phyloP scores from a whole-genome alignment of 2,329 filamentous ascomycete species.

The Moelleriella libera region DNA sequence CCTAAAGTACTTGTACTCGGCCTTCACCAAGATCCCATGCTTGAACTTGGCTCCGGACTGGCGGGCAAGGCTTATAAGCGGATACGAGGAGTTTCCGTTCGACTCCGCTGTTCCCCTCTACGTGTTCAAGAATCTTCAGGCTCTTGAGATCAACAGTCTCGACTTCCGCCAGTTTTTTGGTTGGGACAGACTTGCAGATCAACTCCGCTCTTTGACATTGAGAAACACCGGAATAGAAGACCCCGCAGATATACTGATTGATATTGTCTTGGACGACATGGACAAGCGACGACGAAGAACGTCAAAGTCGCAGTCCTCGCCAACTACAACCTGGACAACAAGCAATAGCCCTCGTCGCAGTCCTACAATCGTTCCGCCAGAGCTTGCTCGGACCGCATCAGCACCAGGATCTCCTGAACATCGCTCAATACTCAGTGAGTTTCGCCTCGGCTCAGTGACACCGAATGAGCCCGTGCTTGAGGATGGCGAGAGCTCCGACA shows the following conservation, averaged over 20 bases:
- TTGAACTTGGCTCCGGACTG: slow-evolving; percentile 84
- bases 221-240: slow-evolving; percentile 83
- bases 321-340: slow-evolving; percentile 54
- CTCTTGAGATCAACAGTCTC: slow-evolving; percentile 85
- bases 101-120: slow-evolving; percentile 94
- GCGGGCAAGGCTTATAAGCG: slow-evolving; percentile 75
- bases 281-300: slow-evolving; percentile 81
- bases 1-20: slow-evolving; percentile 91
- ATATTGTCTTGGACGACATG: slow-evolving; percentile 93
- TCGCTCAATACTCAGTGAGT: slow-evolving; percentile 29
- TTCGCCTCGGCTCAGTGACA: slow-evolving; percentile 45
- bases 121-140: slow-evolving; percentile 92
- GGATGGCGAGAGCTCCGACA: slow-evolving; percentile 18
- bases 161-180: slow-evolving; percentile 96
- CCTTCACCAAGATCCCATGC: slow-evolving; percentile 96
- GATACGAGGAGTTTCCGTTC: slow-evolving; percentile 96
- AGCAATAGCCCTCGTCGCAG: slow-evolving; percentile 44
- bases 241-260: slow-evolving; percentile 74
- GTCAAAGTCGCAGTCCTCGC: slow-evolving; percentile 71
- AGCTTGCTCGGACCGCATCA: slow-evolving; percentile 53
- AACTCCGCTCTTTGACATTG: slow-evolving; percentile 76
- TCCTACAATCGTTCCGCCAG: slow-evolving; percentile 48
- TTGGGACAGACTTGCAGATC: slow-evolving; percentile 88
- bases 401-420: slow-evolving; percentile 49
- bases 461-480: slow-evolving; percentile 35